These are phyloP conservation scores for Fomitopsis palustris DNA, from an alignment of 1,284 basidiomycete species.

Conservation along the genomic window DNA sequence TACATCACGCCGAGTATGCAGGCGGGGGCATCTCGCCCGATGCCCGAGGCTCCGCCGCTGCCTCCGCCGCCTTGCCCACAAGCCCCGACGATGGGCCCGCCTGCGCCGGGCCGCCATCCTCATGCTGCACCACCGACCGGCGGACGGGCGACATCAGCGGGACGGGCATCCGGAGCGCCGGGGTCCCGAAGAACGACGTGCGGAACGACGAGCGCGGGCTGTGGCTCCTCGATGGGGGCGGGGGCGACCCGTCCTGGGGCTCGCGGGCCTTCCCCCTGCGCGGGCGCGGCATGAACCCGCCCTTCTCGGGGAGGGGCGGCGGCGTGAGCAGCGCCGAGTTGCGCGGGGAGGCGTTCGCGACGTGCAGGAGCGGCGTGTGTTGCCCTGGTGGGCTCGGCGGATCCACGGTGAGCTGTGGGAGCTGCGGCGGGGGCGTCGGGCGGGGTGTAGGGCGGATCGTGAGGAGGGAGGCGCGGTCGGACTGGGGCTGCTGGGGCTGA, in stretches of 20 bases:
- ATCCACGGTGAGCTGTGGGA: neutral
- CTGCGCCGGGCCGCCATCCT: neutral
- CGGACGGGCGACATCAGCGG: neutral
- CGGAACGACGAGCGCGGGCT: neutral
- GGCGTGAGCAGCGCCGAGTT: neutral
- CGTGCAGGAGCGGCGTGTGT: neutral
- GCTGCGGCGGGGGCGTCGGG: neutral
- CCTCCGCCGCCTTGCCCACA: slow-evolving; percentile 1
- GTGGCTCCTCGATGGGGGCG: neutral
- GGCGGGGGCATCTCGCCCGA: slow-evolving; percentile 3
- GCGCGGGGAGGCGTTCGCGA: neutral
- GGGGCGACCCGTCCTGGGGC: neutral
- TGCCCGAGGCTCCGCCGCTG: neutral
- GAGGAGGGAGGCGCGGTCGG: neutral
- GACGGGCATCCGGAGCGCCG: neutral
- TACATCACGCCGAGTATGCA: neutral
- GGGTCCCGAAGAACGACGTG: neutral
- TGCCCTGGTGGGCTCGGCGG: neutral
- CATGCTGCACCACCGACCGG: neutral
- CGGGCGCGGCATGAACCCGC: neutral
- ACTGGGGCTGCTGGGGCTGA: no score
- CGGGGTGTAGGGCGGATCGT: neutral
- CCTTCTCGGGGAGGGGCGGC: neutral
- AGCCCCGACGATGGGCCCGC: neutral
- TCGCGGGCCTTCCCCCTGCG: neutral